Conservation (phyloP, 768 basidiomycete species). For the Roridomyces roridus region DNA sequence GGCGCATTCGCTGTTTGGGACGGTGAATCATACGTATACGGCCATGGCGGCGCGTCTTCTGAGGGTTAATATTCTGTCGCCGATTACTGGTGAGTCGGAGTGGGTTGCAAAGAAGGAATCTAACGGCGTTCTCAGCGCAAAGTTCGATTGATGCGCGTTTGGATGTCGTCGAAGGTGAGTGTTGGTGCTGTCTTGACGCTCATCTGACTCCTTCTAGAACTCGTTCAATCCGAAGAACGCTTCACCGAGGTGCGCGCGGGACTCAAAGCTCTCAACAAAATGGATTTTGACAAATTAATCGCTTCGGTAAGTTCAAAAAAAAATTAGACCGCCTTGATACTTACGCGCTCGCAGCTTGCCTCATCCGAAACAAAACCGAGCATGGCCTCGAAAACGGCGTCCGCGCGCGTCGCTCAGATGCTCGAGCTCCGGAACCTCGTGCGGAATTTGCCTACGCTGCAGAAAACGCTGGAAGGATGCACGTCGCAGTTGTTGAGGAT, state of each 20-base stretch:
- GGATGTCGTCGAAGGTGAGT: slow-evolving; percentile 82
- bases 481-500: slow-evolving; percentile 66
- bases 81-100: slow-evolving; percentile 63
- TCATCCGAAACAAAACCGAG: slow-evolving; percentile 63
- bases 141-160: slow-evolving; percentile 78
- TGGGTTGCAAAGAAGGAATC: background rate
- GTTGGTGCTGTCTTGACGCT: background rate
- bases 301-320: slow-evolving; percentile 53
- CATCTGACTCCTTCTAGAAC: slow-evolving; percentile 51
- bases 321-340: background rate
- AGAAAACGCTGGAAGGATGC: slow-evolving; percentile 63
- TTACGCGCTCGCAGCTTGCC: slow-evolving; percentile 57
- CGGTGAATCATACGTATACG: slow-evolving; percentile 82
- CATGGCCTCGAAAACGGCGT: slow-evolving; percentile 66
- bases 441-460: slow-evolving; percentile 66
- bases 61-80: slow-evolving; percentile 81
- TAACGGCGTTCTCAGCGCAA: slow-evolving; percentile 46
- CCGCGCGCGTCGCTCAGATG: slow-evolving; percentile 76
- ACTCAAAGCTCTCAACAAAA: slow-evolving; percentile 72
- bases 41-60: slow-evolving; percentile 89
- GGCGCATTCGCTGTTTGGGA: slow-evolving; percentile 83
- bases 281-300: slow-evolving; percentile 90
- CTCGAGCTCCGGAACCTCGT: slow-evolving; percentile 79
- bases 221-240: slow-evolving; percentile 77
- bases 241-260: slow-evolving; percentile 73